Evolutionary conservation across 2,329 filamentous ascomycete species (phyloP), one percentile per base, ranked within the genome.

Genomic region (Fusarium succisae): DNA sequence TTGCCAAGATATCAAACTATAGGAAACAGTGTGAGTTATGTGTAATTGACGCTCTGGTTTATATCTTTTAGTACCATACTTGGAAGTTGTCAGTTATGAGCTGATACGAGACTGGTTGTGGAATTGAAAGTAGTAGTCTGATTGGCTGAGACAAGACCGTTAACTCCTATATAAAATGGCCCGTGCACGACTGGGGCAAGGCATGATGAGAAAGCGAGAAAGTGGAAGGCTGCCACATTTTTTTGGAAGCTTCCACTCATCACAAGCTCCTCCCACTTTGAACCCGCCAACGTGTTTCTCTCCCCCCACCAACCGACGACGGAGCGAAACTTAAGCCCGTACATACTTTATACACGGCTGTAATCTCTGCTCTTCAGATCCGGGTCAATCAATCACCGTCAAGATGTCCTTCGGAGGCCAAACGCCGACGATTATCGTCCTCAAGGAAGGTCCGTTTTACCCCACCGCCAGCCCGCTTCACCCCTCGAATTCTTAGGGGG

Each of bases 401-500:
- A 88, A 80, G 78, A 98, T 98, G 95, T 97, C 95, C 83, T 98
- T 98, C 87, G 94, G 94, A 87, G 95, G 95, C 83, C 96, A 98
- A 86, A 96, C 96, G 82, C 96, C 96, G 84, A 98, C 96, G 79
- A 98, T 98, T 84, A 94, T 98, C 85, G 95, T 98, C 87, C 91
- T 98, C 82, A 97, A 96, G 88, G 96, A 98, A 89, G 95, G 95
- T 97, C 82, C 83, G 92, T 88, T 82, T 79, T 81, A 81, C 82
- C 81, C 83, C 84, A 81, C 83, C 80, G 80, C 78, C 76, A 73
- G 76, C 72, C 77, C 73, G 71, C 70, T 75, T 69, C 50, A 70
- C 64, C 74, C 66, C 77, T 78, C 73, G 78, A 71, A 41, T 53
- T 59, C 62, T 43, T 60, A 68, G 74, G 64, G 73, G 43, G 18